These are phyloP conservation scores for Priceomyces carsonii DNA, from an alignment of 805 yeast genomes.

Conservation along the genomic window DNA sequence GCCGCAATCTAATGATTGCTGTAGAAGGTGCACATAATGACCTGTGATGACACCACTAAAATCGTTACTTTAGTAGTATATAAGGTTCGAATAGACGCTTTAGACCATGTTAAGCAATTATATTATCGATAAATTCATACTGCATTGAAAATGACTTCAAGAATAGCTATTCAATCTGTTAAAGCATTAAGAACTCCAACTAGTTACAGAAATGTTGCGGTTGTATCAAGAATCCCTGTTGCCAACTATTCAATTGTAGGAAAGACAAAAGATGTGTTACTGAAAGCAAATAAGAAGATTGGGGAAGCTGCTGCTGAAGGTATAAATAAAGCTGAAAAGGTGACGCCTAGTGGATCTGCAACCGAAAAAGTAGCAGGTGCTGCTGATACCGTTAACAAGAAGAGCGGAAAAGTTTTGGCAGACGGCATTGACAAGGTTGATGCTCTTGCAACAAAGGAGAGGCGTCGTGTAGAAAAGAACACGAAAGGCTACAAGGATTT, in stretches of 20 bases:
- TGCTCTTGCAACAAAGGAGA: conserved; percentile 12
- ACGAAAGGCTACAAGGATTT: conserved; percentile 37
- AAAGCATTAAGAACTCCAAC: conserved; percentile 1
- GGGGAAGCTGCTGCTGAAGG: conserved; percentile 44
- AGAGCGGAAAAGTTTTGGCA: conserved; percentile 32
- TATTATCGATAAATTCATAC: background rate
- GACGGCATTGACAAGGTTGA: conserved; percentile 31
- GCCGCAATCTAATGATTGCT: conserved; percentile 2
- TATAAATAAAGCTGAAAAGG: conserved; percentile 36
- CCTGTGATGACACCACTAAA: too few species aligned
- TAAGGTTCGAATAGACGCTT: background rate
- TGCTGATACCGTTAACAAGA: conserved; percentile 26
- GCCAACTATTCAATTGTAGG: conserved; percentile 27
- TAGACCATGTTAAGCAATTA: background rate
- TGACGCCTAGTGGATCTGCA: conserved; percentile 12
- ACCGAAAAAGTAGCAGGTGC: conserved; percentile 19
- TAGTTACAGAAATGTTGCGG: background rate
- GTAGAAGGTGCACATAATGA: conserved; percentile 1
- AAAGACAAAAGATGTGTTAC: conserved; percentile 35
- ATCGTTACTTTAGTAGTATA: too few species aligned
- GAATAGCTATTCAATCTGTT: background rate
- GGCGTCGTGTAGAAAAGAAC: conserved; percentile 26
- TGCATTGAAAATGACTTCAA: background rate
- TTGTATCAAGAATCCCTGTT: conserved; percentile 3
- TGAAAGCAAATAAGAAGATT: conserved; percentile 35